Evolutionary conservation across 306 rosid genomes (phyloP), one percentile per base, ranked within the genome.

Genomic region (Ammopiptanthus mongolicus): DNA sequence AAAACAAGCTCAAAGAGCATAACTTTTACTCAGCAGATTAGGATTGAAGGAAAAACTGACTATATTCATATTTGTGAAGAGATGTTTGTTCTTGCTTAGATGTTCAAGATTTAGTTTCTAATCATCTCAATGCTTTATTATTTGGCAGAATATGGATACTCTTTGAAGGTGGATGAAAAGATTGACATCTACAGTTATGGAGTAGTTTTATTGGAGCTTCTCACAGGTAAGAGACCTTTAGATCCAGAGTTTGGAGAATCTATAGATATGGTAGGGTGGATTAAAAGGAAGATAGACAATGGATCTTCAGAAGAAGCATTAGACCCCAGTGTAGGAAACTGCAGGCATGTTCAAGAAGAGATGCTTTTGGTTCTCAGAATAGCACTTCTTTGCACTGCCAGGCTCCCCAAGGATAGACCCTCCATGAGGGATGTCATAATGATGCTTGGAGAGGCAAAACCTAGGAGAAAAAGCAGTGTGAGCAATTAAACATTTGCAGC

Each of bases 361-460:
- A 92, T 95, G 99, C 88, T 95, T 61, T 76, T 90, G 42, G 97
- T 92, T 71, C 97, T 95, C 50, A 87, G 92, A 69, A 85, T 95
- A 79, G 97, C 99, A 64, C 89, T 95, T 76, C 87, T 95, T 31
- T 95, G 99, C 88, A 95, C 99, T 8, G 88, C 93, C 58, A 92
- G 85, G 87, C 87, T 82, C 71, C 97, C 99, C 2, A 95, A 90
- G 82, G 98, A 92, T 14, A 88, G 98, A 68, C 99, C 98, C 18
- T 88, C 98, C 80, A 95, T 95, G 99, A 92, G 91, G 41, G 98
- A 95, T 81, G 96, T 90, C 64, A 86, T 89, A 62, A 90, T 92
- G 78, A 95, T 95, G 96, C 96, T 95, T 41, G 97, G 86, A 80
- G 99, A 92, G 84, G 99, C 98, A 71, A 92, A 85, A 75, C 99